Evolutionary conservation across 306 rosid species (phyloP), one percentile per base, ranked within the genome.

Genomic region (Mimosa bimucronata): DNA sequence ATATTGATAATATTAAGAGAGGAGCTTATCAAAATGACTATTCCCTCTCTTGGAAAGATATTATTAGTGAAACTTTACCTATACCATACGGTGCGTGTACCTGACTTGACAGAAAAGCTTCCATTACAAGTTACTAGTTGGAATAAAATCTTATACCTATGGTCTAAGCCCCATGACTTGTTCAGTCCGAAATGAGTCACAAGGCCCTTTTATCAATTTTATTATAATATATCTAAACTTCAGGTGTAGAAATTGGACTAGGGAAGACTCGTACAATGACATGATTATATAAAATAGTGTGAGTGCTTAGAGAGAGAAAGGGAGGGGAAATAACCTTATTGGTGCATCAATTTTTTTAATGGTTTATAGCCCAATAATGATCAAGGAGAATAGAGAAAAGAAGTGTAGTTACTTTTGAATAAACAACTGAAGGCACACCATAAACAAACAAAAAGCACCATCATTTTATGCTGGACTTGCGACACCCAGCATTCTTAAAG

Each of bases 291-390:
- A 58, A 23, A 58, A 21, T n/a, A 55, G 62, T 25, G 31, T 25
- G 16, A 2, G 31, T 58, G 29, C 11, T 3, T 29, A 69, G 74
- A 68, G 73, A 68, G 53, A 69, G 71, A 21, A 3, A 66, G 42
- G 29, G 9, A 46, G 21, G 40, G 26, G 29, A 66, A 29, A 71
- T 79, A 62, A 34, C 75, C 50, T 44, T 16, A 71, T 70, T 64
- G 76, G 41, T 76, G 68, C 64, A 50, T 70, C 76, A 76, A 72
- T 70, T 64, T 41, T n/a, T 2, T 73, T 75, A 82, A 79, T 79
- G 75, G 79, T 83, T 87, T 77, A 84, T 77, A 76, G 84, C 58
- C 81, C 86, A 85, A 77, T 85, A 66, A 85, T 88, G 89, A 81
- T 70, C 66, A 40, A 64, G 72, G 67, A 86, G 88, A 86, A 83